These are phyloP conservation scores for Globisporangium carolinianum DNA, from an alignment of 352 stramenopile genomes.

Conservation along the genomic window DNA sequence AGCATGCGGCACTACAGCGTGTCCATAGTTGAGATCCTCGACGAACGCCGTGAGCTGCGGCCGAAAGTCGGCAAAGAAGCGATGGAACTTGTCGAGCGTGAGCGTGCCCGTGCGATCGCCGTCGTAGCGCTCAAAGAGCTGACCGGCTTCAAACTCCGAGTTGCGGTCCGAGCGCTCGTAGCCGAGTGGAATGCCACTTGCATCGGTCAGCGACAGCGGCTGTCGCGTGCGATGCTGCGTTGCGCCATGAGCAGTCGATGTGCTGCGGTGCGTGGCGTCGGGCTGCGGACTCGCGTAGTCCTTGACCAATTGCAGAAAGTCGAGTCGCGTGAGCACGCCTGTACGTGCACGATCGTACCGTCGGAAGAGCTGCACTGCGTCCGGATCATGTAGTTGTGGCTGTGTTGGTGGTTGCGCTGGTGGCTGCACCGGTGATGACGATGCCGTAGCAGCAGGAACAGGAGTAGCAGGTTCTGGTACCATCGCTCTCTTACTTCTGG, in stretches of 20 bases:
- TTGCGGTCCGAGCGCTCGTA: constrained; percentile 67
- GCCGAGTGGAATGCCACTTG: constrained; percentile 54
- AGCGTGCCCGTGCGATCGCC: constrained; percentile 46
- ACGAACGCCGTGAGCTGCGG: constrained; percentile 56
- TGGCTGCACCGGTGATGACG: constrained; percentile 12
- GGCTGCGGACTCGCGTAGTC: constrained; percentile 42
- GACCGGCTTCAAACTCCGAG: constrained; percentile 78
- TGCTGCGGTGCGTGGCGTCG: background rate
- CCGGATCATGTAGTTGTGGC: constrained; percentile 26
- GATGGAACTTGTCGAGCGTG: constrained; percentile 54
- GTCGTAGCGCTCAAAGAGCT: constrained; percentile 82
- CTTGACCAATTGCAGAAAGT: constrained; percentile 65
- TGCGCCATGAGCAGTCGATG: background rate
- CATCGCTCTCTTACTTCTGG: constrained; percentile 16
- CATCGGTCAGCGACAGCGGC: constrained; percentile 58
- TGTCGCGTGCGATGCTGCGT: constrained; percentile 9
- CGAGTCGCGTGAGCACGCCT: constrained; percentile 41
- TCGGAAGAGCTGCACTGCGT: constrained; percentile 78
- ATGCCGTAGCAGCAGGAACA: background rate
- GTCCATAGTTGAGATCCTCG: constrained; percentile 1
- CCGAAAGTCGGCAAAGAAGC: constrained; percentile 73
- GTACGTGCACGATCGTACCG: constrained; percentile 58
- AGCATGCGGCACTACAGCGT: background rate
- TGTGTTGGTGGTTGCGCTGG: constrained; percentile 8
- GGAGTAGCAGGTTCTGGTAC: background rate